These are phyloP conservation scores for Diaporthe capsici DNA, from an alignment of 2,329 filamentous ascomycete species.

Conservation along the genomic window DNA sequence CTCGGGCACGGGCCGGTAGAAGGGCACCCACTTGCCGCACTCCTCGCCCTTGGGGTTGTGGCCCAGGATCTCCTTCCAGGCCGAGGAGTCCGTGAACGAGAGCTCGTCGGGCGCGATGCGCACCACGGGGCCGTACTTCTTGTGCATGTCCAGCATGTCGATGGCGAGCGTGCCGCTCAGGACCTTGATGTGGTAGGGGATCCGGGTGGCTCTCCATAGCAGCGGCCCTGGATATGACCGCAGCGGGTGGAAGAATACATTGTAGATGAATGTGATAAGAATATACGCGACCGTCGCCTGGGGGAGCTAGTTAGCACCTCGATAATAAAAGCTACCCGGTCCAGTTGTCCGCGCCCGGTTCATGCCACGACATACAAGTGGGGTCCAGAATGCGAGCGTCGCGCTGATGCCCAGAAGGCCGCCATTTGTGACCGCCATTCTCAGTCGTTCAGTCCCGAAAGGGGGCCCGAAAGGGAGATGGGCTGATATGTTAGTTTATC, in stretches of 20 bases:
- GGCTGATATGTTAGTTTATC: background rate
- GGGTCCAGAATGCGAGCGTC: conserved; percentile 16
- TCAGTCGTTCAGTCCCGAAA: too few species aligned
- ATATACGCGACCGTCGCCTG: conserved; percentile 21
- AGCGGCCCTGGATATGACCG: conserved; percentile 44
- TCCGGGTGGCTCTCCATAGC: conserved; percentile 41
- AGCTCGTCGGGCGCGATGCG: conserved; percentile 59
- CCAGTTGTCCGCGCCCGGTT: background rate
- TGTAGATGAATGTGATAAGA: conserved; percentile 33
- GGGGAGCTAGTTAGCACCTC: background rate
- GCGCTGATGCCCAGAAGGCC: background rate
- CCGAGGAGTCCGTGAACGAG: conserved; percentile 51
- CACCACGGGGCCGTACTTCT: conserved; percentile 57
- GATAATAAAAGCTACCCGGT: background rate
- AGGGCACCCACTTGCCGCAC: conserved; percentile 28
- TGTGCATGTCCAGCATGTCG: conserved; percentile 47
- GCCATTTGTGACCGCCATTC: background rate
- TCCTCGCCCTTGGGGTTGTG: conserved; percentile 38
- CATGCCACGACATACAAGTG: background rate
- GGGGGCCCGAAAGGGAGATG: too few species aligned
- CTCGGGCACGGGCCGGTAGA: background rate
- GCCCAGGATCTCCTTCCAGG: conserved; percentile 54
- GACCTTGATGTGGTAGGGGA: conserved; percentile 27
- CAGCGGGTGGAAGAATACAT: conserved; percentile 45
- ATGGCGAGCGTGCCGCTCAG: conserved; percentile 12